Evolutionary conservation across 352 stramenopile species (phyloP).

Genomic region (Pythium phragmiticola): DNA sequence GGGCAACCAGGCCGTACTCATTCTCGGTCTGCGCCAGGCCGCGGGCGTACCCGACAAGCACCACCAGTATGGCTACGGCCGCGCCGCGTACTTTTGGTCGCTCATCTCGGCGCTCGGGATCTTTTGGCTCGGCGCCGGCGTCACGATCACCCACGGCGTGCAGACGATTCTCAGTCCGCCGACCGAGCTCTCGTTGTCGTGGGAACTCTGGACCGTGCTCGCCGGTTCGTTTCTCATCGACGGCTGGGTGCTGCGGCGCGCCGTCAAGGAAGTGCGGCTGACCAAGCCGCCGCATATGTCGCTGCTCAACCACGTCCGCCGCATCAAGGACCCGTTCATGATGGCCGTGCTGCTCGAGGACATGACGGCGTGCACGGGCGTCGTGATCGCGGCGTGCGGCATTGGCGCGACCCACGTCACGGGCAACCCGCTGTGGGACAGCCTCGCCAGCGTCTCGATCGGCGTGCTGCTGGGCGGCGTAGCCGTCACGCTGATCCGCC

Average conservation of each 20-base stretch:
- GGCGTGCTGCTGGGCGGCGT: conserved; percentile 93
- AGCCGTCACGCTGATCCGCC: conserved; percentile 87
- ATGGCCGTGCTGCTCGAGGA: conserved; percentile 97
- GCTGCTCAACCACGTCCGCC: conserved; percentile 64
- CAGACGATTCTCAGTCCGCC: conserved; percentile 79
- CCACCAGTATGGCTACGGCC: conserved; percentile 98
- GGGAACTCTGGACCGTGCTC: conserved; percentile 96
- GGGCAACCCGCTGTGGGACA: conserved; percentile 94
- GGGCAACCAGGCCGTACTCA: conserved; percentile 94
- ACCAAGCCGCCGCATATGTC: conserved; percentile 76
- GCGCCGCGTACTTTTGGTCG: conserved; percentile 98
- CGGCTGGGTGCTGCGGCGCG: conserved; percentile 94
- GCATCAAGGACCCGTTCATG: conserved; percentile 95
- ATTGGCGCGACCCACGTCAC: conserved; percentile 92
- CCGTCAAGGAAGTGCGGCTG: conserved; percentile 79
- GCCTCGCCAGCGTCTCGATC: conserved; percentile 94
- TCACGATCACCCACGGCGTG: conserved; percentile 93
- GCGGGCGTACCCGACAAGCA: conserved; percentile 89
- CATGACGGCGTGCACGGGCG: conserved; percentile 94
- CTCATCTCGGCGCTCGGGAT: conserved; percentile 98
- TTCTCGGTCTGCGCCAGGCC: conserved; percentile 81
- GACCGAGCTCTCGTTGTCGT: conserved; percentile 64
- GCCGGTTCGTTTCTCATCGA: conserved; percentile 94
- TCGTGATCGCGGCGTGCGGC: conserved; percentile 94
- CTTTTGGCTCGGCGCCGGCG: conserved; percentile 96